Base-by-base conservation (phyloP, 192 early-diverging fungal genomes). In the Coemansia sp. region DNA sequence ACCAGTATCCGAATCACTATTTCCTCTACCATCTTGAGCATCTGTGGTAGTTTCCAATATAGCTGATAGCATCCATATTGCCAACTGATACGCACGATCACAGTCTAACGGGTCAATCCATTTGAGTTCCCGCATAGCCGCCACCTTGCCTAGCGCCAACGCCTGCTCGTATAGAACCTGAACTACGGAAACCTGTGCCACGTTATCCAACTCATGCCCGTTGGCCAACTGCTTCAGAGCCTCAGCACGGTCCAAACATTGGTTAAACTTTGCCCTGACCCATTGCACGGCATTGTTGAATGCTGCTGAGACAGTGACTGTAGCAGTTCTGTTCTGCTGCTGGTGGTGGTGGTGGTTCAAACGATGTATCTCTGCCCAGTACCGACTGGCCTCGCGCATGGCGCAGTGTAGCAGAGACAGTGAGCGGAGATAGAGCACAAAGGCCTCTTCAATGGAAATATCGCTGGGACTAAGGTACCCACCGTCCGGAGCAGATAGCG, bases 211-310 rank as follows among this genome's bases (percentile, higher is more conserved):
- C 20, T 78, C 69, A n/a, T 68, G 50, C 37, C 82, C 78, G 26
- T 83, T 77, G 22, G 76, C 70, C 15, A 75, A 71, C 30, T 69
- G 77, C 27, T 81, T 81, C 7, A 82, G 78, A 19, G 72, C 60
- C 59, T 92, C 85, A 0, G 93, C 95, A 5, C 84, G 77, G 13
- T 94, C 92, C 9, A 95, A 57, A 42, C 90, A 94, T 41, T 87
- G 88, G 70, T 98, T 94, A 60, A 94, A 98, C 49, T 86, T 82
- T 41, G 81, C 82, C 18, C 90, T 84, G 46, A 95, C 87, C 90
- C 91, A 97, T 55, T 94, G 88, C 8, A 97, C 92, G 1, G 76
- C 83, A 17, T 60, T 59, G 48, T 85, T 88, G 37, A 66, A 65
- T 15, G 73, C 65, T n/a, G 44, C 54, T 5, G 77, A 67, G 40